Conservation (phyloP, 2,329 filamentous ascomycete species). For the Ilyonectria sp. region DNA sequence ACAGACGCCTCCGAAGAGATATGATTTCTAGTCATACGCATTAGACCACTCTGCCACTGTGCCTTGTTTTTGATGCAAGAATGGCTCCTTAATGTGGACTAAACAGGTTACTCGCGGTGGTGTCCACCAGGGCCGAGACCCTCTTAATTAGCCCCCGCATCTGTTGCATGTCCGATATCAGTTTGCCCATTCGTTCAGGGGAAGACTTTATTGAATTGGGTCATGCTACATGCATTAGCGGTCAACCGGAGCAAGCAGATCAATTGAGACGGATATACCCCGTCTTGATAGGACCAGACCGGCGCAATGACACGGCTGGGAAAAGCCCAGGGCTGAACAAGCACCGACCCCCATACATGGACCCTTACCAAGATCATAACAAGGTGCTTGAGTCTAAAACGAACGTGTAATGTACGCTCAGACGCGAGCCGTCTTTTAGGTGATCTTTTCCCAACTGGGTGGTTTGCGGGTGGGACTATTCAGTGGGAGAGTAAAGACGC, state of each 20-base stretch:
- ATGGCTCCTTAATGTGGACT: neutral
- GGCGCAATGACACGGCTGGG: neutral
- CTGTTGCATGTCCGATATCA: neutral
- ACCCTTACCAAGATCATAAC: neutral
- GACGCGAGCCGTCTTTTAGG: neutral
- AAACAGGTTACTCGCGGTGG: neutral
- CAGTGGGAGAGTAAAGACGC: neutral
- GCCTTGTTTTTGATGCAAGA: neutral
- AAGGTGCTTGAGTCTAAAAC: neutral
- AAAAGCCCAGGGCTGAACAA: neutral
- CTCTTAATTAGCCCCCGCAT: neutral
- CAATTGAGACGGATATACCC: too few relatives aligned
- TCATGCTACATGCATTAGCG: neutral
- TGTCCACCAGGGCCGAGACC: neutral
- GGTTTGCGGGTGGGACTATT: neutral
- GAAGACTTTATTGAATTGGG: neutral
- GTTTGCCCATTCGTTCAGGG: neutral
- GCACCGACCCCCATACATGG: constrained; percentile 11
- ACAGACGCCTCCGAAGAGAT: constrained; percentile 31
- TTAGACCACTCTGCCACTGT: constrained; percentile 30
- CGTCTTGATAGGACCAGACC: neutral
- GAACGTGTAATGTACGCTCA: constrained; percentile 10
- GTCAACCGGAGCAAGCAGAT: neutral
- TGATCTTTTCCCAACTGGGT: neutral
- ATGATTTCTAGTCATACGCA: constrained; percentile 32